Conservation (phyloP, 176 grass and related monocot genomes). For the Aegilops bicornis region DNA sequence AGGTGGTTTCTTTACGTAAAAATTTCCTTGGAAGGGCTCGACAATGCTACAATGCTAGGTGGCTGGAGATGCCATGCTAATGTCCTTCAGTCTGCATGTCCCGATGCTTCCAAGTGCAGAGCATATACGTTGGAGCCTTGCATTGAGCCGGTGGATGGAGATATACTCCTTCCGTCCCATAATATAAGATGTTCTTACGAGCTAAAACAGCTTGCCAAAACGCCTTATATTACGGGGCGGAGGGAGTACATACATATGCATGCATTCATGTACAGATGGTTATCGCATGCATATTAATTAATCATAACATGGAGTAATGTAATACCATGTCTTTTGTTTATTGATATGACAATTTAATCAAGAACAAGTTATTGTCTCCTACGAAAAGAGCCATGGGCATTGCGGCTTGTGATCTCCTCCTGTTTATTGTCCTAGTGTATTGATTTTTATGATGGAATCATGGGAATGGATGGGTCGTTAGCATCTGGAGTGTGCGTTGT, state of each 20-base stretch:
- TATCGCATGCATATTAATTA: background rate
- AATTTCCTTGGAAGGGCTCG: background rate
- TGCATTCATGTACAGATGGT: conserved; percentile 3
- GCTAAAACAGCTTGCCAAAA: too few relatives aligned
- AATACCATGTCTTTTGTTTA: too few relatives aligned
- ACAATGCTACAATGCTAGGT: background rate
- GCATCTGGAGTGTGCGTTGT: conserved; percentile 7
- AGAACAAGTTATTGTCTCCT: background rate
- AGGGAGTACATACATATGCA: background rate
- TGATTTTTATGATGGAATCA: conserved; percentile 35
- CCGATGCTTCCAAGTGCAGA: background rate
- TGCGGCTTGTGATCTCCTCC: too few relatives aligned
- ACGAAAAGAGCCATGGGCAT: too few relatives aligned
- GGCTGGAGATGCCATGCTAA: background rate
- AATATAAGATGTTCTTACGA: too few relatives aligned
- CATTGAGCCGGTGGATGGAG: background rate
- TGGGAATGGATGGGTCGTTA: background rate
- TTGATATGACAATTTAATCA: too few relatives aligned
- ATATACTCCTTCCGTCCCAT: too few relatives aligned
- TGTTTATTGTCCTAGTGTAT: conserved; percentile 14
- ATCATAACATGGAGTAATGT: too few relatives aligned
- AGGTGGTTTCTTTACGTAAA: too few relatives aligned
- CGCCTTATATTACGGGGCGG: too few relatives aligned
- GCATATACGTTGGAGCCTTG: background rate
- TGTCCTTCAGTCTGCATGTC: background rate